Percentiles rank a stretch among this genome's conserved stretches.
Conservation (phyloP, 345 rosid species). For the Citrus australasica region DNA sequence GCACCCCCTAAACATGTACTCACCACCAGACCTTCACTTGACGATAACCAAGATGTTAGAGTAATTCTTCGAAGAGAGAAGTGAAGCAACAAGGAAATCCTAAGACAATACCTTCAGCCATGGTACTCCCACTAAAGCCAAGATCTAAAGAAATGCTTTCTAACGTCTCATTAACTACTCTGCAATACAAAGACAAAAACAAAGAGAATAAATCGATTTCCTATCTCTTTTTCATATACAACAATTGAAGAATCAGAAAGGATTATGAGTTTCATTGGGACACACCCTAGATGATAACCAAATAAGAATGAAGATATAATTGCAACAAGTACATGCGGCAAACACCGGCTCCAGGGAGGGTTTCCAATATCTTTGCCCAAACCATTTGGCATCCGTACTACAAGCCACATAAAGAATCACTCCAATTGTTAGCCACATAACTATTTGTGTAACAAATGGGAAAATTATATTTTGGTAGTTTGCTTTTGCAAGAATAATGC, state of each 20-base stretch:
- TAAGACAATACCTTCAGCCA: constrained; percentile 74
- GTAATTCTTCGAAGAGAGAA: constrained; percentile 11
- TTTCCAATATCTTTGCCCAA: constrained; percentile 54
- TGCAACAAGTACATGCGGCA: constrained; percentile 78
- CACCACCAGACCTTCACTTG: constrained; percentile 76
- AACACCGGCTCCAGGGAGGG: constrained; percentile 80
- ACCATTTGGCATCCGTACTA: constrained; percentile 51
- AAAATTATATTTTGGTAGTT: not conserved
- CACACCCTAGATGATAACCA: constrained; percentile 93
- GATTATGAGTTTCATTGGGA: constrained; percentile 8
- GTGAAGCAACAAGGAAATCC: constrained; percentile 11
- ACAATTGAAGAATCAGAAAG: not conserved
- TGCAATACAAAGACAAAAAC: constrained; percentile 30
- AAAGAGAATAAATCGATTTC: not conserved
- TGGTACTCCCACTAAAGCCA: constrained; percentile 72
- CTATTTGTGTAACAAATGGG: not conserved
- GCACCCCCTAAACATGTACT: constrained; percentile 95
- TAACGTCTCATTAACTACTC: constrained; percentile 89
- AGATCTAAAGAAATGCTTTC: constrained; percentile 89
- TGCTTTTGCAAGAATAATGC: not conserved
- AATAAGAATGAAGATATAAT: constrained; percentile 67
- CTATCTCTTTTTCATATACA: constrained; percentile 3
- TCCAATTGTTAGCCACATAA: constrained; percentile 5
- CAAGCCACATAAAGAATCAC: constrained; percentile 22
- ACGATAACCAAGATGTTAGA: constrained; percentile 21